Percentiles rank a stretch among this genome's conserved stretches.
Conservation (phyloP, 352 stramenopile species). For the Blastocystis sp. region DNA sequence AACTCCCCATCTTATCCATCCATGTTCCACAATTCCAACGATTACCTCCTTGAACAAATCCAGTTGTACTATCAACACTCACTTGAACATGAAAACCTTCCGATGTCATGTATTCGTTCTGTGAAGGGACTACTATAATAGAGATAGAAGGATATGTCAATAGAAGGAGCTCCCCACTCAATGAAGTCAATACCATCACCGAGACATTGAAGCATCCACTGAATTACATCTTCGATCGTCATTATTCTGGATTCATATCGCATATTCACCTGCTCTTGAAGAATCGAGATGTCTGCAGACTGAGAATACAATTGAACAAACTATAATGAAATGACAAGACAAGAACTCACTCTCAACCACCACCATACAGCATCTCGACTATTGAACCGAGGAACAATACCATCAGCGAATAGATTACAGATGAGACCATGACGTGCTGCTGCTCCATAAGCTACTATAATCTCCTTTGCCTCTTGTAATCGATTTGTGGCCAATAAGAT, state of each 20-base stretch:
- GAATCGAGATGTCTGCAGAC: neutral
- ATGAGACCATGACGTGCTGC: constrained; percentile 62
- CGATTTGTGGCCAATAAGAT: constrained; percentile 56
- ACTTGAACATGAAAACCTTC: constrained; percentile 63
- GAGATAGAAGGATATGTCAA: constrained; percentile 58
- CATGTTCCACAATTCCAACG: constrained; percentile 64
- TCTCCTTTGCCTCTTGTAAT: constrained; percentile 48
- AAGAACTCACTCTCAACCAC: constrained; percentile 46
- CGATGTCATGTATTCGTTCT: constrained; percentile 58
- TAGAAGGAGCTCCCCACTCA: constrained; percentile 60
- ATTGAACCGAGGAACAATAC: constrained; percentile 61
- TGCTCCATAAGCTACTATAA: constrained; percentile 56
- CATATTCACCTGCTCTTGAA: neutral
- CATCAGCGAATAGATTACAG: constrained; percentile 62
- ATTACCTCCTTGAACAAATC: constrained; percentile 64
- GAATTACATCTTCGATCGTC: constrained; percentile 56
- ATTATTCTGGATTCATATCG: neutral
- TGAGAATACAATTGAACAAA: neutral
- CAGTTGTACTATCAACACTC: constrained; percentile 37
- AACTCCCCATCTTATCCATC: constrained; percentile 66
- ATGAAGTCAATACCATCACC: constrained; percentile 62
- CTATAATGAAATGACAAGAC: neutral
- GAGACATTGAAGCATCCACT: constrained; percentile 40
- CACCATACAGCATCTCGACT: constrained; percentile 64
- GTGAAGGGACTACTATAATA: neutral